Evolutionary conservation across 805 yeast species (phyloP).

Genomic region (Debaryomyces maramus): DNA sequence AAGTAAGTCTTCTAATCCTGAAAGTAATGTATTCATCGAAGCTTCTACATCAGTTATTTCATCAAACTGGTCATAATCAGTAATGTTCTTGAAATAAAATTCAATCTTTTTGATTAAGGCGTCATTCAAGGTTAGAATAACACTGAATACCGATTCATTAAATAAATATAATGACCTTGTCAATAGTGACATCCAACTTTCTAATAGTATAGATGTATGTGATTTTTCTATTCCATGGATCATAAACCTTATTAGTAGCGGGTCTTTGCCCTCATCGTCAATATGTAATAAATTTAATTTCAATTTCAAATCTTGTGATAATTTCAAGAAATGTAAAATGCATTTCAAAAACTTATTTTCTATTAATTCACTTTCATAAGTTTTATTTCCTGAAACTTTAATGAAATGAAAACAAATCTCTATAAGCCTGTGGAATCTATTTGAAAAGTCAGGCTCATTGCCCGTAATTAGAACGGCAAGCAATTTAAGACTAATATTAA

Average conservation of each 20-base stretch:
- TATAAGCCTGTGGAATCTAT: constrained; percentile 43
- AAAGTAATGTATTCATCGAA: constrained; percentile 45
- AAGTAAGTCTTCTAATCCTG: constrained; percentile 68
- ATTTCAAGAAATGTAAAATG: constrained; percentile 28
- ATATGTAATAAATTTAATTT: constrained; percentile 30
- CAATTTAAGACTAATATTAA: constrained; percentile 42
- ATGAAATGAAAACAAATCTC: constrained; percentile 30
- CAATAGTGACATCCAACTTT: constrained; percentile 51
- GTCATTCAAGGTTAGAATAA: constrained; percentile 54
- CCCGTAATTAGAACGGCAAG: constrained; percentile 52
- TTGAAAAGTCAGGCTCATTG: constrained; percentile 52
- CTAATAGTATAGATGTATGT: constrained; percentile 42
- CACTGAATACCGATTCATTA: constrained; percentile 53
- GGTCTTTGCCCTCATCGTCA: constrained; percentile 30
- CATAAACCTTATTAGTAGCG: constrained; percentile 44
- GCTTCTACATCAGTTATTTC: constrained; percentile 38
- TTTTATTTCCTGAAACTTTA: constrained; percentile 7
- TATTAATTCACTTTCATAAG: constrained; percentile 27
- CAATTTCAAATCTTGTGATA: constrained; percentile 28
- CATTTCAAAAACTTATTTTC: constrained; percentile 27
- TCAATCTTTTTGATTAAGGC: constrained; percentile 45
- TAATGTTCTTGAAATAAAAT: constrained; percentile 27
- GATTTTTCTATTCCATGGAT: constrained; percentile 49
- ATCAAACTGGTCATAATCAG: constrained; percentile 13
- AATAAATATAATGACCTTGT: constrained; percentile 53